A percentile compares a stretch with the other conserved stretches of the same genome.
Conservation (phyloP, 75 land plant genomes). For the Pinus taeda region DNA sequence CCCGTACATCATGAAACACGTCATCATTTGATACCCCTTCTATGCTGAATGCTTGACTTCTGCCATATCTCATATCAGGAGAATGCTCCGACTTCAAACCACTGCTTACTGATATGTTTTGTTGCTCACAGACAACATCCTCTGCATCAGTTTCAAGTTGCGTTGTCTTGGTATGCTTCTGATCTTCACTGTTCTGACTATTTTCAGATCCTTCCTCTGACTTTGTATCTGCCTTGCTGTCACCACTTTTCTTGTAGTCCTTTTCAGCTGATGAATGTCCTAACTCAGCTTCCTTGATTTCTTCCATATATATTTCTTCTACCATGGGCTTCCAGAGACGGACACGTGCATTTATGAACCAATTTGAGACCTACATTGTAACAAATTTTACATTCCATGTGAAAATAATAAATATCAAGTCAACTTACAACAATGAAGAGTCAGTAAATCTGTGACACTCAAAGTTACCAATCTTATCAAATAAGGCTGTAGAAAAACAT, state of each 20-base stretch:
- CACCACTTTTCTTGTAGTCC: not conserved
- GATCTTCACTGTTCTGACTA: not conserved
- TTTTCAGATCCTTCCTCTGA: conserved; percentile 7
- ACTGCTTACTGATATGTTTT: not conserved
- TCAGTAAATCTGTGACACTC: not conserved
- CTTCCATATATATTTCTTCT: conserved; percentile 97
- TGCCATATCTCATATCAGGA: not conserved
- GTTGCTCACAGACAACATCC: not conserved
- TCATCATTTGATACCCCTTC: conserved; percentile 10
- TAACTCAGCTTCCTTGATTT: conserved; percentile 59
- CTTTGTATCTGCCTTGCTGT: not conserved
- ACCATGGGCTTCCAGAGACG: conserved; percentile 99
- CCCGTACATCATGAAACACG: not conserved
- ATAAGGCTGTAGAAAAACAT: not conserved
- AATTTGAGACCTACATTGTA: conserved; percentile 78
- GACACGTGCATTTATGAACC: conserved; percentile 97
- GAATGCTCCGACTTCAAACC: conserved; percentile 6
- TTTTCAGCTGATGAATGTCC: conserved; percentile 14
- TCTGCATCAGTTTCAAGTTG: not conserved
- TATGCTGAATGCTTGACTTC: not conserved
- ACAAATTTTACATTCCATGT: not conserved
- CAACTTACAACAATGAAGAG: not conserved
- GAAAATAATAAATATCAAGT: not conserved
- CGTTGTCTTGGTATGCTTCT: not conserved
- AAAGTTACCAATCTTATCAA: not conserved